These are phyloP conservation scores for Astrocystis sublimbata DNA, from an alignment of 495 filamentous ascomycete genomes.

Conservation along the genomic window DNA sequence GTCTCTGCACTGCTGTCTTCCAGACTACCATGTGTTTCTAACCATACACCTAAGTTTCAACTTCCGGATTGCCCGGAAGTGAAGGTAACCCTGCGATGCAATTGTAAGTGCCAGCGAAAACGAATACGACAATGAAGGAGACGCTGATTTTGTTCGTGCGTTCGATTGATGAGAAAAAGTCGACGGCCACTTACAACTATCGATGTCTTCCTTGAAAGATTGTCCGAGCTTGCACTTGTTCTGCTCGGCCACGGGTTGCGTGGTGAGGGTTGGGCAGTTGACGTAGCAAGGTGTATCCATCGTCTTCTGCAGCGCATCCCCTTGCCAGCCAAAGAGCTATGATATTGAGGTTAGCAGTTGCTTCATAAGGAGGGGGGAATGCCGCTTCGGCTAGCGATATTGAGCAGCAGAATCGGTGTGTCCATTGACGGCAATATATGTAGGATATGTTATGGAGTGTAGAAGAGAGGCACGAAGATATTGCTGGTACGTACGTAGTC, in stretches of 20 bases:
- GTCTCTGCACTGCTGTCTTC: no score
- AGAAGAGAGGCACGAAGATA: no score
- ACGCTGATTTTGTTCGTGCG: no score
- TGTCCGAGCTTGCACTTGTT: conserved; percentile 31
- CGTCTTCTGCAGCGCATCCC: conserved; percentile 31
- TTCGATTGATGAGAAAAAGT: neutral
- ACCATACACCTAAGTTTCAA: neutral
- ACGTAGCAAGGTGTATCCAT: conserved; percentile 37
- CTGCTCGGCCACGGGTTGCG: conserved; percentile 33
- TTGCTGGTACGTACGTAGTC: no score
- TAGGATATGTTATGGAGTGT: no score
- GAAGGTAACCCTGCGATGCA: neutral
- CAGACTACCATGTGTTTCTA: no score
- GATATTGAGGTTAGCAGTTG: no score
- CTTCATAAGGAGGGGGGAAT: no score
- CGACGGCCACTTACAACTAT: conserved; percentile 26
- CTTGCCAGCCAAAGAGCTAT: conserved; percentile 38
- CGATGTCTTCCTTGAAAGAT: conserved; percentile 32
- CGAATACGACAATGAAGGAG: neutral
- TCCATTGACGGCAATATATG: no score
- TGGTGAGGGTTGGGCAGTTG: conserved; percentile 32
- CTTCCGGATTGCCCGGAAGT: conserved; percentile 2
- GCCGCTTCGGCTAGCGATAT: no score
- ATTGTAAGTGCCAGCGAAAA: neutral
- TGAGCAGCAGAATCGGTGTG: no score